Evolutionary conservation across 2,329 filamentous ascomycete genomes (phyloP).

Genomic region (Cytospora schulzeri): DNA sequence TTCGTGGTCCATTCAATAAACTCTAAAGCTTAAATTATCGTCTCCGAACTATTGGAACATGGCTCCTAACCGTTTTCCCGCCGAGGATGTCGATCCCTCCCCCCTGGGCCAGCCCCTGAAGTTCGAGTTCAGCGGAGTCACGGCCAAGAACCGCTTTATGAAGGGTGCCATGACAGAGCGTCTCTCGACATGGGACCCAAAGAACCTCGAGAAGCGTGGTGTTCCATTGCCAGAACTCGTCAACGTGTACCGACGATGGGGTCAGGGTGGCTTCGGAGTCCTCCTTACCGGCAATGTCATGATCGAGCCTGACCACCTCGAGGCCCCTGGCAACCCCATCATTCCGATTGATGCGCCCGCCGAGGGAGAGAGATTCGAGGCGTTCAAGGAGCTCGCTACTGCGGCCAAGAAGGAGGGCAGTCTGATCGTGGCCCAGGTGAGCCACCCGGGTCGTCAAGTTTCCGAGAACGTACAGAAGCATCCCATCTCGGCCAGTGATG

Average conservation of each 20-base stretch:
- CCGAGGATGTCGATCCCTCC: conserved; percentile 32
- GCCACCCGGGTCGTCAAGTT: conserved; percentile 62
- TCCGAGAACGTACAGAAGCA: conserved; percentile 37
- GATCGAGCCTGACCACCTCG: conserved; percentile 62
- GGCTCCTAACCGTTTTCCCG: conserved; percentile 23
- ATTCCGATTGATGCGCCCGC: conserved; percentile 55
- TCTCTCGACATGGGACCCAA: conserved; percentile 61
- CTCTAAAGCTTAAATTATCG: background rate
- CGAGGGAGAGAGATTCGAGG: conserved; percentile 61
- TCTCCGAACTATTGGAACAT: conserved; percentile 1
- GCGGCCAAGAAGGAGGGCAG: conserved; percentile 59
- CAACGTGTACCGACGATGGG: conserved; percentile 64
- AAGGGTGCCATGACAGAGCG: conserved; percentile 70
- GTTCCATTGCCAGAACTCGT: conserved; percentile 44
- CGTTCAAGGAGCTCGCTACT: conserved; percentile 58
- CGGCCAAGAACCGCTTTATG: conserved; percentile 65
- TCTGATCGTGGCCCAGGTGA: conserved; percentile 63
- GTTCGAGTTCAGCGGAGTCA: conserved; percentile 54
- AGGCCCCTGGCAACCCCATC: conserved; percentile 59
- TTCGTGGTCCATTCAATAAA: background rate
- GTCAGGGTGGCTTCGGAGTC: conserved; percentile 57
- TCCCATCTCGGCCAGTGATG: conserved; percentile 44
- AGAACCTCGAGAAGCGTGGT: conserved; percentile 51
- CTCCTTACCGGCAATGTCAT: conserved; percentile 67
- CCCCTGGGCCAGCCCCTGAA: conserved; percentile 49